Evolutionary conservation across 164 flowering plant genomes (phyloP).

Genomic region (Nymphaea thermarum): DNA sequence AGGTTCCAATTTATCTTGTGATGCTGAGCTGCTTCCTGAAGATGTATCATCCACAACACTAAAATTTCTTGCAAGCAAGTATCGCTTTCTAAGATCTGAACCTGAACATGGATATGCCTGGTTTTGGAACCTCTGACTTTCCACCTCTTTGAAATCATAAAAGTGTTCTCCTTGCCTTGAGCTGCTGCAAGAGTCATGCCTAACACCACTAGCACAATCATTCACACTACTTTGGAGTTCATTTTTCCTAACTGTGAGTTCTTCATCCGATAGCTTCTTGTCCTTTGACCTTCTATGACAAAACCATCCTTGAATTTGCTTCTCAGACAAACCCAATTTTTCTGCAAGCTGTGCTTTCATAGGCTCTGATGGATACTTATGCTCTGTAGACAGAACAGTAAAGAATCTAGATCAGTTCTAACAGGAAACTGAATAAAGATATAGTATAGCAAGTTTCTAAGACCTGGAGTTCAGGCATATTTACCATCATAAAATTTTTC

Average conservation of each 20-base stretch:
- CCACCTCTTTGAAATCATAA: conserved; percentile 62
- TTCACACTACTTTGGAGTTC: conserved; percentile 69
- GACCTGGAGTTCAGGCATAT: not conserved
- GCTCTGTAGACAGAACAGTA: conserved; percentile 34
- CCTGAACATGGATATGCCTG: conserved; percentile 21
- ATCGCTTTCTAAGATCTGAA: conserved; percentile 21
- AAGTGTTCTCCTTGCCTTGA: conserved; percentile 57
- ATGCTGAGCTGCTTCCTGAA: conserved; percentile 67
- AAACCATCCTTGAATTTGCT: conserved; percentile 93
- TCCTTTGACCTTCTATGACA: conserved; percentile 95
- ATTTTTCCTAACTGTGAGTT: conserved; percentile 38
- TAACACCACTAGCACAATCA: conserved; percentile 68
- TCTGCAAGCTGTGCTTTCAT: conserved; percentile 53
- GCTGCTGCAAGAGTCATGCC: conserved; percentile 95
- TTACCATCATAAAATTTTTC: conserved; percentile 78
- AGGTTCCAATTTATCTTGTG: conserved; percentile 28
- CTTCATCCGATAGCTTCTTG: conserved; percentile 38
- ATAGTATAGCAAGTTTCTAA: not conserved
- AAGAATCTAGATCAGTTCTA: not conserved
- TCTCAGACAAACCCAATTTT: conserved; percentile 66
- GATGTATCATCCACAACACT: conserved; percentile 39
- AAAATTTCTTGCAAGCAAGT: conserved; percentile 13
- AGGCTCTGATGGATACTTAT: conserved; percentile 71
- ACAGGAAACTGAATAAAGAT: not conserved
- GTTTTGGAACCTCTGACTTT: conserved; percentile 47